These are phyloP conservation scores for Arachis stenosperma DNA, from an alignment of 306 rosid species.

Conservation along the genomic window DNA sequence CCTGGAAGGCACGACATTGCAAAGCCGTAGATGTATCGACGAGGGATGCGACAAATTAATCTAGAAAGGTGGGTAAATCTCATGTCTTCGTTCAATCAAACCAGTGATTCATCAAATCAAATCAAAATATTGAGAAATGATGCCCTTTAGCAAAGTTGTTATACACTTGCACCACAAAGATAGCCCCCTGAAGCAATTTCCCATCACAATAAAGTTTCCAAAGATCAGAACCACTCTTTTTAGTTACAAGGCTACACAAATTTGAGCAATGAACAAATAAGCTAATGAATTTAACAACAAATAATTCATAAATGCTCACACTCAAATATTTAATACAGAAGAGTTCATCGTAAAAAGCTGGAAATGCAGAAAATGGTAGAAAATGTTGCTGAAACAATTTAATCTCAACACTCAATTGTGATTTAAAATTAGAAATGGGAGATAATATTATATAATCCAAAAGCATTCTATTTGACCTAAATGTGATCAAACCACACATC, in stretches of 20 bases:
- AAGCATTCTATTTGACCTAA: neutral
- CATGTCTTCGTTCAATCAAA: conserved; percentile 44
- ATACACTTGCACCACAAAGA: neutral
- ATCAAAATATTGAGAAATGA: conserved; percentile 20
- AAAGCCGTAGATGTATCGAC: conserved; percentile 1
- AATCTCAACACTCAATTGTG: neutral
- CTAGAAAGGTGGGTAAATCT: conserved; percentile 48
- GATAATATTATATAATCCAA: too few species aligned
- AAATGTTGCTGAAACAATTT: conserved; percentile 3
- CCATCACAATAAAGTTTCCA: conserved; percentile 9
- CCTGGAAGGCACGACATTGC: conserved; percentile 49
- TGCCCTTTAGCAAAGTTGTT: conserved; percentile 14
- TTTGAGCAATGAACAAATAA: neutral
- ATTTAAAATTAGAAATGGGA: too few species aligned
- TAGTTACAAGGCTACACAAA: neutral
- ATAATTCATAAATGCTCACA: conserved; percentile 11
- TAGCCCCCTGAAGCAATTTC: conserved; percentile 40
- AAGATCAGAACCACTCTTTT: neutral
- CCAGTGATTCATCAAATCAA: conserved; percentile 34
- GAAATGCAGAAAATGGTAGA: neutral
- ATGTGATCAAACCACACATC: neutral
- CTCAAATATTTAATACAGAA: neutral
- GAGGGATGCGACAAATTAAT: conserved; percentile 35
- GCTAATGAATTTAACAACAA: conserved; percentile 5
- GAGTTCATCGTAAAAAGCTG: conserved; percentile 5